phyloP scores from a whole-genome alignment of 352 stramenopile species.

The Peronospora farinosa region DNA sequence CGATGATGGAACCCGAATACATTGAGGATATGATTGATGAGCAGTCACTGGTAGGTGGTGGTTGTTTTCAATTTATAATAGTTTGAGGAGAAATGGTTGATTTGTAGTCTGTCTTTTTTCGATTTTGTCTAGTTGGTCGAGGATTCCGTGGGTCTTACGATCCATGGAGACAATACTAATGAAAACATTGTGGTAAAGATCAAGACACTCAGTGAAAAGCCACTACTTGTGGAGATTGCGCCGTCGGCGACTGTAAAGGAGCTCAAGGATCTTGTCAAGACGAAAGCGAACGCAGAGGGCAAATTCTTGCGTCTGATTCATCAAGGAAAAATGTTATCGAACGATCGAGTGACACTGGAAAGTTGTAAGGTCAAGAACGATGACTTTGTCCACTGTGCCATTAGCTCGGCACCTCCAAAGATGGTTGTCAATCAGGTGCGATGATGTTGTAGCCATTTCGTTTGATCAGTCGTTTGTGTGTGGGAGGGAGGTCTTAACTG shows the following conservation, averaged over 20 bases:
- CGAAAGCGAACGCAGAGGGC: constrained; percentile 60
- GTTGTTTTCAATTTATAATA: neutral
- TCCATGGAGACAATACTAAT: constrained; percentile 38
- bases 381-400: constrained; percentile 84
- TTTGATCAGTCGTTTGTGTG: neutral
- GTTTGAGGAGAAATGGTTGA: constrained; percentile 1
- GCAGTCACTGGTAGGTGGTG: constrained; percentile 44
- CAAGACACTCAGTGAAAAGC: constrained; percentile 85
- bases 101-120: neutral
- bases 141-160: constrained; percentile 47
- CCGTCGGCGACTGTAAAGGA: constrained; percentile 52
- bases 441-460: constrained; percentile 1
- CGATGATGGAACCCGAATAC: constrained; percentile 64
- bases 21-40: constrained; percentile 51
- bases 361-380: constrained; percentile 73
- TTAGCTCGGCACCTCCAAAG: constrained; percentile 73
- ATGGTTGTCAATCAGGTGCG: constrained; percentile 66
- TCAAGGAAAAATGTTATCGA: constrained; percentile 84
- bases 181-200: constrained; percentile 65
- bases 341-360: constrained; percentile 67
- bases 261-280: constrained; percentile 75
- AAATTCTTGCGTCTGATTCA: constrained; percentile 85
- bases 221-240: constrained; percentile 69
- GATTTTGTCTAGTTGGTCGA: constrained; percentile 31
- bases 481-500: constrained; percentile 4